Evolutionary conservation across 306 rosid genomes (phyloP), one percentile per base, ranked within the genome.

Genomic region (Arachis hypogaea): DNA sequence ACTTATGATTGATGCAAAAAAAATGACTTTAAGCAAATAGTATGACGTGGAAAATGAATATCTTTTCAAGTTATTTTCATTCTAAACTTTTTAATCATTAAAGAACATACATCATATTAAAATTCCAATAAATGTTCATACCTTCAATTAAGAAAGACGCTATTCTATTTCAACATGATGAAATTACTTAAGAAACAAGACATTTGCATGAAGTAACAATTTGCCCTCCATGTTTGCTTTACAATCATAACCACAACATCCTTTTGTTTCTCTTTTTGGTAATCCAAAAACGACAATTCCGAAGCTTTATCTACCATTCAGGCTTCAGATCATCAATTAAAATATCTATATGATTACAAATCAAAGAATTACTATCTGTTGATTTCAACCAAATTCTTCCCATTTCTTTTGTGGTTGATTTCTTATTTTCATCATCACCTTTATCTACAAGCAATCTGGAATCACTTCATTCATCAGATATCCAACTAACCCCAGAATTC

Each of bases 361-460:
- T 85, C 75, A 89, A 93, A 86, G 91, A 93, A 91, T 93, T 72
- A 85, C 85, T 85, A 67, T 83, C 36, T 86, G 74, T 84, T 86
- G 81, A 67, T 77, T 79, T 81, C 83, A 80, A 76, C 77, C 81
- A 72, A 77, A 30, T 73, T 69, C 72, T 80, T 58, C 5, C 81
- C 68, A 6, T 71, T 65, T 81, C 72, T 78, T 71, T 68, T 66
- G 47, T 14, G 76, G 63, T 59, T 59, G 68, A 83, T 68, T 77
- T 73, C 74, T 73, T 59, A 78, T 85, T 71, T 81, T 49, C 75
- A 4, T 69, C 70, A 70, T 63, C 71, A 62, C 71, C 76, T 14
- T 87, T 87, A 87, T 88, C 83, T 89, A 93, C 97, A 87, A 63
- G 38, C 57, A 60, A 74, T 77, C 73, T 67, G 29, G 56, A 69